Percentiles rank a stretch among this genome's conserved stretches.
Evolutionary conservation across 306 rosid genomes (phyloP).

Genomic region (Carpinus fangiana): DNA sequence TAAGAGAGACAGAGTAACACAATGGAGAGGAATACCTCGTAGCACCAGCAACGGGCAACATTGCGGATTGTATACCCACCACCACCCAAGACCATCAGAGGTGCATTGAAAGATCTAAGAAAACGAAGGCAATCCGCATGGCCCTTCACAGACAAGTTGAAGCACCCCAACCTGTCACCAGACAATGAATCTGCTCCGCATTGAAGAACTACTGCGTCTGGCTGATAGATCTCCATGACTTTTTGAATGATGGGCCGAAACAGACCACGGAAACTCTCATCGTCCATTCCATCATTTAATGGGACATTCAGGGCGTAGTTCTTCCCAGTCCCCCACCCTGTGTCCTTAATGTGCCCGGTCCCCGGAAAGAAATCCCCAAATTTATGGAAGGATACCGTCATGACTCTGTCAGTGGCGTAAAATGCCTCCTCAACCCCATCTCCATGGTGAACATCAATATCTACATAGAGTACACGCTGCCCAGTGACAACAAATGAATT

Average conservation of each 20-base stretch:
- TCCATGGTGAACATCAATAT: constrained; percentile 90
- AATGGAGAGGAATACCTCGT: constrained; percentile 56
- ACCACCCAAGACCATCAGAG: constrained; percentile 88
- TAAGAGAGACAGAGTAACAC: constrained; percentile 4
- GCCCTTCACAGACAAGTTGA: constrained; percentile 88
- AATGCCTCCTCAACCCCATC: constrained; percentile 99
- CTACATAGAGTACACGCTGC: constrained; percentile 87
- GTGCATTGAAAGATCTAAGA: constrained; percentile 79
- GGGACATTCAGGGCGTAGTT: constrained; percentile 83
- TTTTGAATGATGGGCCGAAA: constrained; percentile 72
- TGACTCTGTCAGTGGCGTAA: constrained; percentile 89
- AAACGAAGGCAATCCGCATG: constrained; percentile 92
- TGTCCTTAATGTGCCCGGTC: constrained; percentile 78
- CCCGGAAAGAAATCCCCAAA: constrained; percentile 94
- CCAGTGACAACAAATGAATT: constrained; percentile 11
- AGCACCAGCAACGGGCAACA: constrained; percentile 98
- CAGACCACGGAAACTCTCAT: constrained; percentile 69
- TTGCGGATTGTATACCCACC: constrained; percentile 93
- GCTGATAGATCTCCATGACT: constrained; percentile 86
- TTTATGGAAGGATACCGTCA: constrained; percentile 88
- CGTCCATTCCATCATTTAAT: constrained; percentile 83
- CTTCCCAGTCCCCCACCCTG: constrained; percentile 73
- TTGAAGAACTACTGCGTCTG: constrained; percentile 89
- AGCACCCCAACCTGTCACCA: constrained; percentile 90
- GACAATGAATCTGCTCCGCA: constrained; percentile 91